phyloP scores from a whole-genome alignment of 164 flowering plant genomes.

The Nymphaea thermarum region DNA sequence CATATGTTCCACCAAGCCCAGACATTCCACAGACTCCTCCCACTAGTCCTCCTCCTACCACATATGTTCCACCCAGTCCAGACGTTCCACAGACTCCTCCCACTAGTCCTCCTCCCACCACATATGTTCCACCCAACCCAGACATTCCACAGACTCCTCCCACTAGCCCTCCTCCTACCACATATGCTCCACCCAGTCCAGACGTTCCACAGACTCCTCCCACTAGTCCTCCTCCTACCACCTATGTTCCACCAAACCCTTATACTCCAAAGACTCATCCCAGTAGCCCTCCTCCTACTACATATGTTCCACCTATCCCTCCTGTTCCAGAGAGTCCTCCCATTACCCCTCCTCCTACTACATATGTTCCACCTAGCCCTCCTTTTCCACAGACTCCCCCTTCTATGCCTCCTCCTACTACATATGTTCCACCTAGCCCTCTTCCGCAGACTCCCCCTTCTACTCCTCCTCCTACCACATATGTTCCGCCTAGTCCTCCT shows the following conservation, averaged over 20 bases:
- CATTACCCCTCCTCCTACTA: too few relatives aligned
- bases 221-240: slow-evolving; percentile 2
- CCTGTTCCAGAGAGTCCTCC: background rate
- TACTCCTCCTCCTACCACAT: background rate
- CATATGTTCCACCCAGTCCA: too few relatives aligned
- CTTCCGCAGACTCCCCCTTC: background rate
- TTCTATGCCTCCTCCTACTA: background rate
- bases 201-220: slow-evolving; percentile 1
- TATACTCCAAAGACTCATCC: background rate
- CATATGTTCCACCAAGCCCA: too few relatives aligned
- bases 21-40: too few relatives aligned
- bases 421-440: background rate
- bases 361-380: background rate
- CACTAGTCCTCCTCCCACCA: too few relatives aligned
- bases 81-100: too few relatives aligned
- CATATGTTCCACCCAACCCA: too few relatives aligned
- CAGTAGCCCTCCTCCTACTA: slow-evolving; percentile 3
- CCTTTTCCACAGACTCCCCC: background rate
- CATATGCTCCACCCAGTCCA: slow-evolving; percentile 5
- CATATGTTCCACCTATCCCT: background rate
- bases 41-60: too few relatives aligned
- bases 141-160: too few relatives aligned
- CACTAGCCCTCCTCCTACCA: too few relatives aligned
- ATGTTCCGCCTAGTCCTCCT: background rate
- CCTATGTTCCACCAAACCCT: too few relatives aligned